Percentiles rank a stretch among this genome's conserved stretches.
Evolutionary conservation across 306 rosid species (phyloP).

Genomic region (Canavalia gladiata): DNA sequence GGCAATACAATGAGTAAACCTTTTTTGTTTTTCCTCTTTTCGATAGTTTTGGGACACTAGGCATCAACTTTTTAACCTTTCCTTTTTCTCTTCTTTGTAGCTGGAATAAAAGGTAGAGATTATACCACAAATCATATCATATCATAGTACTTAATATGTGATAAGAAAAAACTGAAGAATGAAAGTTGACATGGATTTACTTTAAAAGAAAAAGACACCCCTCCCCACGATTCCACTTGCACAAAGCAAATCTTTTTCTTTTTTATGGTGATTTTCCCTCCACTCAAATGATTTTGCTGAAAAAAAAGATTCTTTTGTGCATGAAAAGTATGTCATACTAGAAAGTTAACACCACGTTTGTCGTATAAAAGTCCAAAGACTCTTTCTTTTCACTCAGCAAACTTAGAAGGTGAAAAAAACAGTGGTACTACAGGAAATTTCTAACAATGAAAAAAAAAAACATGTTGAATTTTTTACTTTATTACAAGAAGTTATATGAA

Average conservation of each 20-base stretch:
- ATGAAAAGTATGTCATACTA: neutral
- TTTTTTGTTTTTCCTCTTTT: neutral
- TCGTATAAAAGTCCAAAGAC: neutral
- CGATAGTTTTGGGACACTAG: neutral
- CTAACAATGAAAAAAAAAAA: too few relatives aligned
- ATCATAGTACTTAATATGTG: neutral
- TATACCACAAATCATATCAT: neutral
- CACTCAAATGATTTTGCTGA: neutral
- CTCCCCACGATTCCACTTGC: conserved; percentile 29
- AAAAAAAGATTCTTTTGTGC: conserved; percentile 9
- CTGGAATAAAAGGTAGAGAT: conserved; percentile 10
- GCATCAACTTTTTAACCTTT: neutral
- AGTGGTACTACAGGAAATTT: neutral
- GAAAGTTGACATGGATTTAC: neutral
- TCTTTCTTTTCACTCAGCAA: neutral
- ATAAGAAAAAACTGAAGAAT: neutral
- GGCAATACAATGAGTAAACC: neutral
- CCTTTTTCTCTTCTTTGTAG: neutral
- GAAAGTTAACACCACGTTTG: conserved; percentile 16
- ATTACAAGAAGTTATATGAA: too few relatives aligned
- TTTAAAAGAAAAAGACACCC: neutral
- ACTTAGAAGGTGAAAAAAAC: neutral
- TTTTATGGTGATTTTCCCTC: conserved; percentile 16
- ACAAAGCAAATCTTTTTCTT: conserved; percentile 22
- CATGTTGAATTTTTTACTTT: too few relatives aligned